Conservation (phyloP, 345 rosid genomes). For the Abelmoschus esculentus region DNA sequence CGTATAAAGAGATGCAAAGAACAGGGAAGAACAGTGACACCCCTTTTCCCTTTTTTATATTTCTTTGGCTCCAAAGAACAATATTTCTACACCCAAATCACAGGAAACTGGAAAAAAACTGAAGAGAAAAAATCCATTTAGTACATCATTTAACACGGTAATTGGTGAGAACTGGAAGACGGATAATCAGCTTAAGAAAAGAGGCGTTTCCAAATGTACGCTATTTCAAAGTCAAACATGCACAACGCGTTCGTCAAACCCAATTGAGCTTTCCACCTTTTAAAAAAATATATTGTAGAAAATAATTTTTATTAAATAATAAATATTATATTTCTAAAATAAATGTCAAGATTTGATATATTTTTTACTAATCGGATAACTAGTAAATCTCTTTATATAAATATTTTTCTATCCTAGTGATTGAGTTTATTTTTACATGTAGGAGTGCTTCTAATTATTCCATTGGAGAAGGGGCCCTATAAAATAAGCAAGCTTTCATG, state of each 20-base stretch:
- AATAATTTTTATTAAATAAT: too few species aligned
- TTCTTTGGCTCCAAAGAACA: slow-evolving; percentile 16
- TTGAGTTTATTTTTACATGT: slow-evolving; percentile 1
- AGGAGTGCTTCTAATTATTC: background rate
- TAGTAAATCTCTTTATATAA: too few species aligned
- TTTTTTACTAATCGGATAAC: too few species aligned
- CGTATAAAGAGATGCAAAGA: slow-evolving; percentile 8
- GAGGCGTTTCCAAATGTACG: slow-evolving; percentile 33
- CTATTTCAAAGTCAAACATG: slow-evolving; percentile 38
- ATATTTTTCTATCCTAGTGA: background rate
- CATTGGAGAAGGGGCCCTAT: background rate
- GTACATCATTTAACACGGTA: background rate
- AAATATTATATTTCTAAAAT: too few species aligned
- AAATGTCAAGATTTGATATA: too few species aligned
- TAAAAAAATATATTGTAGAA: background rate
- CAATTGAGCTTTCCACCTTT: slow-evolving; percentile 15
- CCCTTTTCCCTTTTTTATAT: slow-evolving; percentile 18
- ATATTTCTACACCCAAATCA: slow-evolving; percentile 13
- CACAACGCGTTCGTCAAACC: slow-evolving; percentile 23
- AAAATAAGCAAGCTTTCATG: background rate
- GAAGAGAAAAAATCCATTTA: background rate
- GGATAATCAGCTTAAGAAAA: slow-evolving; percentile 18
- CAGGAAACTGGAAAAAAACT: too few species aligned
- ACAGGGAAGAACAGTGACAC: slow-evolving; percentile 18
- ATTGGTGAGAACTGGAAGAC: slow-evolving; percentile 22